Percentiles rank a stretch among this genome's conserved stretches.
Conservation (phyloP, 1,284 basidiomycete genomes). For the Caloboletus firmus region DNA sequence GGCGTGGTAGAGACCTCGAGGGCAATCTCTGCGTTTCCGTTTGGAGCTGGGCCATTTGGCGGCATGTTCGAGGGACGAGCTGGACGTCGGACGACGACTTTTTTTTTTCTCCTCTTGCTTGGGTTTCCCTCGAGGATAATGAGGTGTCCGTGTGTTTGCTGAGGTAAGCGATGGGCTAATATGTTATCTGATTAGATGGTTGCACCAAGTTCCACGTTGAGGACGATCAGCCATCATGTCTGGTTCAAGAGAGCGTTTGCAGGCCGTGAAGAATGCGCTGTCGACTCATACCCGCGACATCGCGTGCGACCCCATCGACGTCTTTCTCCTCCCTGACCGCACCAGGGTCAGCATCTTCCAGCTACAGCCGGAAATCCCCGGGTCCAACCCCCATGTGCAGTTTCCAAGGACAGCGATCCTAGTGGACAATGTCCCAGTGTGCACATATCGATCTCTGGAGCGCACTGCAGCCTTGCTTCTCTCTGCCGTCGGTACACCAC, state of each 20-base stretch:
- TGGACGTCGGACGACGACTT: neutral
- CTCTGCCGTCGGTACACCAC: constrained; percentile 34
- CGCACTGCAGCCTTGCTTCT: constrained; percentile 23
- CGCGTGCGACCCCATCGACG: neutral
- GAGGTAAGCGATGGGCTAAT: constrained; percentile 9
- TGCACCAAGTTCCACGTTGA: neutral
- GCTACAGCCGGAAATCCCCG: neutral
- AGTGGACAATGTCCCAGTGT: constrained; percentile 13
- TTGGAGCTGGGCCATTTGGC: constrained; percentile 31
- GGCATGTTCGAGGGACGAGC: constrained; percentile 18
- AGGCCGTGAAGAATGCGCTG: constrained; percentile 15
- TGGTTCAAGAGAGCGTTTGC: constrained; percentile 7
- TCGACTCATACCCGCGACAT: neutral
- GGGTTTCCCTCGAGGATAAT: neutral
- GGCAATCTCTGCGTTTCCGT: constrained; percentile 42
- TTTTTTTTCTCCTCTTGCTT: neutral
- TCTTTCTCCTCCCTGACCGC: constrained; percentile 20
- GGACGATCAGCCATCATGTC: constrained; percentile 6
- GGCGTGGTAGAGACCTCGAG: constrained; percentile 43
- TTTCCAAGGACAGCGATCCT: neutral
- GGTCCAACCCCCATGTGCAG: neutral
- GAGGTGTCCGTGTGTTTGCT: neutral
- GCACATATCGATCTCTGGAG: constrained; percentile 9
- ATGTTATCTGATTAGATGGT: constrained; percentile 18
- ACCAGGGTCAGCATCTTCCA: constrained; percentile 7